These are phyloP conservation scores for Penicillium simplicissimum DNA, from an alignment of 495 filamentous ascomycete genomes.

Conservation along the genomic window DNA sequence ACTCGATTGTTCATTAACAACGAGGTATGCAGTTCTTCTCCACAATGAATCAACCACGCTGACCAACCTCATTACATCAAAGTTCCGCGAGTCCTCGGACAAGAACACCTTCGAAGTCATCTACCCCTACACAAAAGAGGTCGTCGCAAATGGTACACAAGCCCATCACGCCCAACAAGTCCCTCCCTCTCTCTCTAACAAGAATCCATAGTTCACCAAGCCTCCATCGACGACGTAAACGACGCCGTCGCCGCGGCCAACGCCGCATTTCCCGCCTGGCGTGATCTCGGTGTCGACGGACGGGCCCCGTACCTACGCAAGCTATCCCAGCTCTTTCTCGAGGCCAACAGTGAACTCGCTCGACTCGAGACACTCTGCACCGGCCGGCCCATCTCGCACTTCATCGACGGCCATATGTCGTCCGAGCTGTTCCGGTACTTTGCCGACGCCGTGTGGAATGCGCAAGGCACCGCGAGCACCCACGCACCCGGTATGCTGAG, in stretches of 20 bases:
- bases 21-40: slow-evolving; percentile 30
- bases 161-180: background rate
- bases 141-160: slow-evolving; percentile 39
- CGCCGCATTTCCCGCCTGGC: slow-evolving; percentile 62
- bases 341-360: slow-evolving; percentile 52
- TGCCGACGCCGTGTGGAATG: slow-evolving; percentile 33
- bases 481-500: slow-evolving; percentile 59
- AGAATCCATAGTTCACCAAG: slow-evolving; percentile 41
- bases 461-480: slow-evolving; percentile 54
- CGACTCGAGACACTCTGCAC: slow-evolving; percentile 42
- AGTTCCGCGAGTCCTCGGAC: slow-evolving; percentile 49
- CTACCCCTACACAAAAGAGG: slow-evolving; percentile 47
- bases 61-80: background rate
- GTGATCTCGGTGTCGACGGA: slow-evolving; percentile 43
- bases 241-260: slow-evolving; percentile 59
- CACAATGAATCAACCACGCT: background rate
- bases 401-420: slow-evolving; percentile 23
- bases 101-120: slow-evolving; percentile 46
- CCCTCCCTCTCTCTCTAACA: slow-evolving; percentile 8
- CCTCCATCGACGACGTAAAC: slow-evolving; percentile 56
- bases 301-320: slow-evolving; percentile 53
- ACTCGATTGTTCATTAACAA: slow-evolving; percentile 52
- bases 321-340: slow-evolving; percentile 52
- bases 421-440: slow-evolving; percentile 30
- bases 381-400: slow-evolving; percentile 35